These are phyloP conservation scores for Hansenula sp. DNA, from an alignment of 1,139 yeast species.

Conservation along the genomic window DNA sequence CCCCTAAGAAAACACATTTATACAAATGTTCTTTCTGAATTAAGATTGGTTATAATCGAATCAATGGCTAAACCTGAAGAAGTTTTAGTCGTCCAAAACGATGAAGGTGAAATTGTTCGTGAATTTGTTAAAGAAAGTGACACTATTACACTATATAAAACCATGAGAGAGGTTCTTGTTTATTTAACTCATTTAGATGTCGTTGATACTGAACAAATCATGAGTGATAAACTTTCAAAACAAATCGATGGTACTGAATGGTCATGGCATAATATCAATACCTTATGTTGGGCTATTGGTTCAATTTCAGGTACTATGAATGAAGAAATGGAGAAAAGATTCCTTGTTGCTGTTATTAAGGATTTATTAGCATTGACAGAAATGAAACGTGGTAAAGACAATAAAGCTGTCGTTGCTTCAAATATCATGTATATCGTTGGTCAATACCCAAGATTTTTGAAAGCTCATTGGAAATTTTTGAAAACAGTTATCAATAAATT, in stretches of 20 bases:
- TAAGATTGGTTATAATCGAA: slow-evolving; percentile 89
- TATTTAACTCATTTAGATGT: slow-evolving; percentile 95
- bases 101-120: slow-evolving; percentile 97
- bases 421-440: slow-evolving; percentile 99
- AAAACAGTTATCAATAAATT: slow-evolving; percentile 93
- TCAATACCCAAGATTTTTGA: slow-evolving; percentile 94
- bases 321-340: slow-evolving; percentile 94
- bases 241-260: slow-evolving; percentile 97
- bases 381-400: slow-evolving; percentile 95
- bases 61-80: slow-evolving; percentile 99
- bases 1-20: slow-evolving; percentile 87
- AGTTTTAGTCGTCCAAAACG: slow-evolving; percentile 93
- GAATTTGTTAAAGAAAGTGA: slow-evolving; percentile 97
- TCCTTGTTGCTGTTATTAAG: slow-evolving; percentile 87
- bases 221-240: slow-evolving; percentile 85
- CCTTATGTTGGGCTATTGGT: slow-evolving; percentile 99
- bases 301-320: slow-evolving; percentile 98
- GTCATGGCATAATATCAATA: slow-evolving; percentile 98
- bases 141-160: slow-evolving; percentile 90
- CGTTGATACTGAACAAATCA: slow-evolving; percentile 87
- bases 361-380: slow-evolving; percentile 89
- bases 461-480: slow-evolving; percentile 97
- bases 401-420: slow-evolving; percentile 98
- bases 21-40: slow-evolving; percentile 66
- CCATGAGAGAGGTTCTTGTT: slow-evolving; percentile 93